These are phyloP conservation scores for Globisporangium paroecandrum DNA, from an alignment of 352 stramenopile genomes.

Conservation along the genomic window DNA sequence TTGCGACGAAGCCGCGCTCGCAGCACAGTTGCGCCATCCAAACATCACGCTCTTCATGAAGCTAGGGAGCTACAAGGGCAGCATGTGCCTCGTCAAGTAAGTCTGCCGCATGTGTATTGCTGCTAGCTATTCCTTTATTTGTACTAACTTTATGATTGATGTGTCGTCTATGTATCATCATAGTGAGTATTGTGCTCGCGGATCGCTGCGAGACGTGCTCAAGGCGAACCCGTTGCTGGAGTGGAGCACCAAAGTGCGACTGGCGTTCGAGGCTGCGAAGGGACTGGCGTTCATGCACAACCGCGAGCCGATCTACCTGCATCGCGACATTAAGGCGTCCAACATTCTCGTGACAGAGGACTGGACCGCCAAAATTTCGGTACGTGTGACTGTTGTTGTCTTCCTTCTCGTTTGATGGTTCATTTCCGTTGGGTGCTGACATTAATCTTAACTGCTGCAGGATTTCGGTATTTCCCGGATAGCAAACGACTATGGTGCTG, in stretches of 20 bases:
- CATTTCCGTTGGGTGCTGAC: no score
- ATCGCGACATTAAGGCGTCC: constrained; percentile 70
- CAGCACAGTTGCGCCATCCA: constrained; percentile 56
- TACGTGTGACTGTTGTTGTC: constrained; percentile 6
- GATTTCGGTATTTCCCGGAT: constrained; percentile 77
- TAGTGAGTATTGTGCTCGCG: constrained; percentile 68
- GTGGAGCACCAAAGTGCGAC: constrained; percentile 61
- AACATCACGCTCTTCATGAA: constrained; percentile 81
- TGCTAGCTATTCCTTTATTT: not conserved
- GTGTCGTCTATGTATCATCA: constrained; percentile 1
- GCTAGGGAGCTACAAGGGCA: constrained; percentile 57
- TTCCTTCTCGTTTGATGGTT: no score
- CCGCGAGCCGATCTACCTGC: constrained; percentile 65
- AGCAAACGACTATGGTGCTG: constrained; percentile 44
- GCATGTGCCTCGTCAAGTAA: constrained; percentile 73
- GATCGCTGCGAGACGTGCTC: constrained; percentile 59
- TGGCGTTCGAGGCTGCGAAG: constrained; percentile 68
- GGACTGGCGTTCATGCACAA: constrained; percentile 81
- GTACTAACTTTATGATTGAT: constrained; percentile 16
- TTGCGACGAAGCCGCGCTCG: constrained; percentile 61
- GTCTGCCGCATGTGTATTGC: constrained; percentile 16
- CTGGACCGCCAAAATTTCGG: constrained; percentile 69
- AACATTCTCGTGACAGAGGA: constrained; percentile 75
- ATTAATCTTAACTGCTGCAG: not conserved
- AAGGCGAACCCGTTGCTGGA: constrained; percentile 58